Percentiles rank a stretch among this genome's conserved stretches.
phyloP scores from a whole-genome alignment of 2,329 filamentous ascomycete genomes.

The Tolypocladium paradoxum region DNA sequence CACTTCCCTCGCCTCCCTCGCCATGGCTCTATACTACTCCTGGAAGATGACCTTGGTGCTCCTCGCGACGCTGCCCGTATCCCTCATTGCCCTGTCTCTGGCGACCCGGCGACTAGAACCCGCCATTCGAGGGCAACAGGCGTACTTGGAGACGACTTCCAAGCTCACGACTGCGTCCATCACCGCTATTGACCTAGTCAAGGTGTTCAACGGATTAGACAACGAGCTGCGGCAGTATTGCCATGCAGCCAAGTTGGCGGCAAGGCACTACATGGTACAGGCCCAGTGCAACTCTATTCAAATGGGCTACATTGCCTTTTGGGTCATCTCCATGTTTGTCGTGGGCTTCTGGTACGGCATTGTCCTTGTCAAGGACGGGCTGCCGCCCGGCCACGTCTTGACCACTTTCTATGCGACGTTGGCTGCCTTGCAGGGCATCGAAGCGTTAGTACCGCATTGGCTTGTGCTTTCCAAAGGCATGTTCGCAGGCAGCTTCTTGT shows the following conservation, averaged over 20 bases:
- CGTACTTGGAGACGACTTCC: constrained; percentile 56
- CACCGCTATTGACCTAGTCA: constrained; percentile 71
- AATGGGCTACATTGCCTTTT: constrained; percentile 61
- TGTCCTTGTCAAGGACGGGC: constrained; percentile 50
- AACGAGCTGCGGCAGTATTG: constrained; percentile 59
- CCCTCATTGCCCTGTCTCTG: constrained; percentile 46
- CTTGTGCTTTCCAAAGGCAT: constrained; percentile 71
- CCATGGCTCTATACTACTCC: constrained; percentile 65
- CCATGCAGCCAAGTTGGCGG: constrained; percentile 44
- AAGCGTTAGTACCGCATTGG: constrained; percentile 65
- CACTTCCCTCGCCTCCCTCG: constrained; percentile 54
- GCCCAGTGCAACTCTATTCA: constrained; percentile 61
- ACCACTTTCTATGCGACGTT: constrained; percentile 81
- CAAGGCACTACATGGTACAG: constrained; percentile 54
- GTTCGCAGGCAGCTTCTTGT: constrained; percentile 56
- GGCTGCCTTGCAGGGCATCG: constrained; percentile 63
- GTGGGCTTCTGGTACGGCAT: constrained; percentile 85
- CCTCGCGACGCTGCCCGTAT: constrained; percentile 60
- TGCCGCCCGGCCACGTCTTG: constrained; percentile 56
- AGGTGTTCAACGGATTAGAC: constrained; percentile 68
- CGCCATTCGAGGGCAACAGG: constrained; percentile 59
- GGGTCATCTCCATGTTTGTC: constrained; percentile 70
- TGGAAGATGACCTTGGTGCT: constrained; percentile 80
- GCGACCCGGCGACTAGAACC: constrained; percentile 51
- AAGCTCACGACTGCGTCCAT: constrained; percentile 62